A percentile compares a stretch with the other conserved stretches of the same genome.
phyloP scores from a whole-genome alignment of 2,329 filamentous ascomycete species.

The Fusarium sp. region DNA sequence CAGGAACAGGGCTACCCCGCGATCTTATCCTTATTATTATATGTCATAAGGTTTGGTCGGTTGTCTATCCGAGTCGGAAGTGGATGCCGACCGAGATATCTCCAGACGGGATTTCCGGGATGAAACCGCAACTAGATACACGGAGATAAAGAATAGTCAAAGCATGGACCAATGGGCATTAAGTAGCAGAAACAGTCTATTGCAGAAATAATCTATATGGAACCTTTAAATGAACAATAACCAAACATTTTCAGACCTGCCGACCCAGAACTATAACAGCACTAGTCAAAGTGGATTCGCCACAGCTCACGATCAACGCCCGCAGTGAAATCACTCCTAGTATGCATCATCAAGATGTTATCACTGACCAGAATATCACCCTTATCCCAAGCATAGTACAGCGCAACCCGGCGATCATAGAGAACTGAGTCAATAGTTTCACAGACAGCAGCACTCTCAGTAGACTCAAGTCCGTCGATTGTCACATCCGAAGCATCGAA shows the following conservation, averaged over 20 bases:
- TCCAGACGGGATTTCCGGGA: background rate
- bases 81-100: background rate
- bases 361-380: conserved; percentile 64
- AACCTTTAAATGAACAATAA: background rate
- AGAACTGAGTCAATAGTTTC: conserved; percentile 53
- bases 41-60: background rate
- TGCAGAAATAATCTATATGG: background rate
- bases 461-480: conserved; percentile 50
- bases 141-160: background rate
- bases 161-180: rapidly evolving
- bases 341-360: conserved; percentile 61
- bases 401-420: conserved; percentile 60
- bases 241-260: background rate
- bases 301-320: conserved; percentile 58
- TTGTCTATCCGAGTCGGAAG: conserved; percentile 18
- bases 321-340: conserved; percentile 55
- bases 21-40: background rate
- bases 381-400: conserved; percentile 63
- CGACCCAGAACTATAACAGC: background rate
- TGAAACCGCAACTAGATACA: background rate
- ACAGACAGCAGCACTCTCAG: conserved; percentile 50
- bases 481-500: conserved; percentile 58
- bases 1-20: background rate
- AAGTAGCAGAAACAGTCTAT: background rate
- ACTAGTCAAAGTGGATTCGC: conserved; percentile 59